Evolutionary conservation across 169 alveolate genomes (phyloP).

Genomic region (Perkinsus chesapeaki): DNA sequence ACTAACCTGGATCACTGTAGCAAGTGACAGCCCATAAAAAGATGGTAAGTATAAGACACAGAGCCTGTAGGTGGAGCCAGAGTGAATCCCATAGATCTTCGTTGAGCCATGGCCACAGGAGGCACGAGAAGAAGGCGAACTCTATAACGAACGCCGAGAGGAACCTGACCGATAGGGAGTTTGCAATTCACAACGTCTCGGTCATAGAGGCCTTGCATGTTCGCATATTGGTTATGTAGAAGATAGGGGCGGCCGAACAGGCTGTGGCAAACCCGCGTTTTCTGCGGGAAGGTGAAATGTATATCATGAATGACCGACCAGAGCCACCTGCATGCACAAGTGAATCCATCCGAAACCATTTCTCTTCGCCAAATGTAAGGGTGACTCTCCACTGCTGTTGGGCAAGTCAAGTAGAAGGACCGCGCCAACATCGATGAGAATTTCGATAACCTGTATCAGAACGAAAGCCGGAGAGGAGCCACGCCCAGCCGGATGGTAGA

Average conservation of each 20-base stretch:
- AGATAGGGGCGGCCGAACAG: neutral
- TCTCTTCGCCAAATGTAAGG: neutral
- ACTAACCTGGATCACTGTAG: neutral
- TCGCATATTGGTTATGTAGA: neutral
- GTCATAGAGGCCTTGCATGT: neutral
- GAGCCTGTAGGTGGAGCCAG: neutral
- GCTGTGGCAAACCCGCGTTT: neutral
- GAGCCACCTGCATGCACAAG: neutral
- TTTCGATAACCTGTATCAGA: neutral
- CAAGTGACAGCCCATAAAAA: neutral
- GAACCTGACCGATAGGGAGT: neutral
- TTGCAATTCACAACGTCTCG: neutral
- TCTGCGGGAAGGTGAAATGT: neutral
- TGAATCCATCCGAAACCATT: neutral
- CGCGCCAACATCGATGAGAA: neutral
- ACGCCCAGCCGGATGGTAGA: too few relatives aligned
- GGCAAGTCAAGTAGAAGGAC: neutral
- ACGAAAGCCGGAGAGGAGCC: too few relatives aligned
- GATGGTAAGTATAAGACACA: neutral
- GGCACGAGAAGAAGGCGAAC: neutral
- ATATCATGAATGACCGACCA: neutral
- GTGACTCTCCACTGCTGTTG: neutral
- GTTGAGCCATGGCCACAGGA: neutral
- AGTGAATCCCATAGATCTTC: neutral
- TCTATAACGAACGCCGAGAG: neutral